Evolutionary conservation across 768 basidiomycete genomes (phyloP).

Genomic region (Dioszegia aurantiaca): DNA sequence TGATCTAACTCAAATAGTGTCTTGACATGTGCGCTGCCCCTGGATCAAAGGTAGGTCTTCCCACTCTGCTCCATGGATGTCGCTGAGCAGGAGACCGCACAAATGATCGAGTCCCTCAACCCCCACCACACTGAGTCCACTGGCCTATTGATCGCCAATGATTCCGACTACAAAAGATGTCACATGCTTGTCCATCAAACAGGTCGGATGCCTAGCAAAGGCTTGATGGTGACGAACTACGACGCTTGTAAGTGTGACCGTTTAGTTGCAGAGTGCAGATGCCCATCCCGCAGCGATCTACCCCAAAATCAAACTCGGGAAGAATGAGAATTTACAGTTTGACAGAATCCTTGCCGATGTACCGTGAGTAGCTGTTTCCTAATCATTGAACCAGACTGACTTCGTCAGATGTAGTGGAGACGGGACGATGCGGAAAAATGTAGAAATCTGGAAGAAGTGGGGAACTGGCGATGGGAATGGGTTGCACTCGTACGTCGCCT

Average conservation of each 20-base stretch:
- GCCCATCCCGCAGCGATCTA: constrained; percentile 37
- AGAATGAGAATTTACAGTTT: constrained; percentile 63
- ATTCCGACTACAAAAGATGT: constrained; percentile 87
- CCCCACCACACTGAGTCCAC: constrained; percentile 68
- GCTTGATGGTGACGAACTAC: constrained; percentile 91
- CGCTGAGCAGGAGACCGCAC: constrained; percentile 72
- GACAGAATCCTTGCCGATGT: constrained; percentile 95
- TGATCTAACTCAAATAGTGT: constrained; percentile 33
- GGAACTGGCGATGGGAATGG: constrained; percentile 83
- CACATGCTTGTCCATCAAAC: constrained; percentile 97
- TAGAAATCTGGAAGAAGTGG: constrained; percentile 94
- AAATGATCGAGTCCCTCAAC: constrained; percentile 92
- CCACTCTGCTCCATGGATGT: constrained; percentile 5
- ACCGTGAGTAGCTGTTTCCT: constrained; percentile 57
- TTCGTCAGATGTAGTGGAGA: constrained; percentile 72
- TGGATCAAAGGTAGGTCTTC: constrained; percentile 75
- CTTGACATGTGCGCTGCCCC: constrained; percentile 99
- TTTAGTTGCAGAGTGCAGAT: neutral
- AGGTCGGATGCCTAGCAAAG: constrained; percentile 84
- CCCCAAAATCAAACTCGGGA: constrained; percentile 42
- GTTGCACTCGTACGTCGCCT: constrained; percentile 67
- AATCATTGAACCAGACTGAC: constrained; percentile 6
- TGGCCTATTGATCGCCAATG: constrained; percentile 90
- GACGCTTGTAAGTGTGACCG: constrained; percentile 72
- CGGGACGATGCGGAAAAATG: constrained; percentile 90